Percentiles rank a stretch among this genome's conserved stretches.
Evolutionary conservation across 2,329 filamentous ascomycete species (phyloP).

Genomic region (Sporothrix protearum): DNA sequence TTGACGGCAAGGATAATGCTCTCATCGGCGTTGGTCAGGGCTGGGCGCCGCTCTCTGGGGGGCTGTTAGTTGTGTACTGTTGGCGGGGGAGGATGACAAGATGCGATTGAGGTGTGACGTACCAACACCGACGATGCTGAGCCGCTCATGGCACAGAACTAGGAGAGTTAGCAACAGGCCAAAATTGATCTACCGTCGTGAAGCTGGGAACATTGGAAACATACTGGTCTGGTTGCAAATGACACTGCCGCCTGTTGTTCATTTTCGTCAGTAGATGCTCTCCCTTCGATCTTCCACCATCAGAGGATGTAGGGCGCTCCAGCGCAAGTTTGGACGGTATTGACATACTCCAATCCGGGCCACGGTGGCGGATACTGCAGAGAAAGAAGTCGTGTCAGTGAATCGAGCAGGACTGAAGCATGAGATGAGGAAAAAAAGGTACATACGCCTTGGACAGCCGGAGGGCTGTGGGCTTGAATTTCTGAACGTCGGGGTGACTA

Average conservation of each 20-base stretch:
- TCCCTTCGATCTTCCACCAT: not conserved
- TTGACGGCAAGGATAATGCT: conserved; percentile 92
- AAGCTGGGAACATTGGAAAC: conserved; percentile 40
- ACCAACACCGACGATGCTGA: conserved; percentile 97
- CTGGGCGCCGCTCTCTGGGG: conserved; percentile 84
- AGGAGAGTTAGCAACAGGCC: conserved; percentile 34
- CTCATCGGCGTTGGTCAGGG: conserved; percentile 90
- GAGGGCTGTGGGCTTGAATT: conserved; percentile 93
- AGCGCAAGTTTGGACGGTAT: not conserved
- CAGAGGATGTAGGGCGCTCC: conserved; percentile 44
- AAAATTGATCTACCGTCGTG: not conserved
- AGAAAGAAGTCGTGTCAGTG: conserved; percentile 31
- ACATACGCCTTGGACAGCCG: conserved; percentile 91
- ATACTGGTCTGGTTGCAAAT: conserved; percentile 87
- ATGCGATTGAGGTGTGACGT: conserved; percentile 39
- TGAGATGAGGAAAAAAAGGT: not conserved
- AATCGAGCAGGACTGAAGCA: conserved; percentile 31
- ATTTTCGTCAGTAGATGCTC: not conserved
- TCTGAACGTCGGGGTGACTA: conserved; percentile 87
- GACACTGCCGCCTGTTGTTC: conserved; percentile 71
- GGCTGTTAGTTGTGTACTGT: conserved; percentile 32
- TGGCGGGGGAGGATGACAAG: not conserved
- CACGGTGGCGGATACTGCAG: conserved; percentile 82
- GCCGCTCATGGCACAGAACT: conserved; percentile 95
- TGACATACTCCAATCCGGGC: conserved; percentile 87